A percentile compares a stretch with the other conserved stretches of the same genome.
These are phyloP conservation scores for Coemansia sp. DNA, from an alignment of 192 early-diverging fungal species.

Conservation along the genomic window DNA sequence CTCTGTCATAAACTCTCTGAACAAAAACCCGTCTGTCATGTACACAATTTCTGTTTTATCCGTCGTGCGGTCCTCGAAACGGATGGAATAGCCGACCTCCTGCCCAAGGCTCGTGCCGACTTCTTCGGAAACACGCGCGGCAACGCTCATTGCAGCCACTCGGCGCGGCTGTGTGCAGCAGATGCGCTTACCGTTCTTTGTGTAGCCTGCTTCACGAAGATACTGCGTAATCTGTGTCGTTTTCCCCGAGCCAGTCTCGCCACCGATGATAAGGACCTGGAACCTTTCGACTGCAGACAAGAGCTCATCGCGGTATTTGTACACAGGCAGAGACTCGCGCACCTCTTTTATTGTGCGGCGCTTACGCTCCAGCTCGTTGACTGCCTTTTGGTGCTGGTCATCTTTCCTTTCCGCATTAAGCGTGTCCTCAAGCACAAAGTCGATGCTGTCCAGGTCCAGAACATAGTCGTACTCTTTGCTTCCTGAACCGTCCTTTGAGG, in stretches of 20 bases:
- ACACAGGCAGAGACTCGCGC: conserved; percentile 87
- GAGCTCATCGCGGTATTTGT: conserved; percentile 78
- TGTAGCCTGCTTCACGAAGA: conserved; percentile 92
- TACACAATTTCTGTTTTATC: conserved; percentile 96
- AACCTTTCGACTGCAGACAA: conserved; percentile 80
- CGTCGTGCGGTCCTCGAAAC: conserved; percentile 97
- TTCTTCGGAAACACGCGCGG: conserved; percentile 96
- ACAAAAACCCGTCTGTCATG: conserved; percentile 98
- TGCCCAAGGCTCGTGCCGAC: conserved; percentile 90
- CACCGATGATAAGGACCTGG: conserved; percentile 93
- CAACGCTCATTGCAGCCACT: conserved; percentile 98
- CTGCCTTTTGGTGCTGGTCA: conserved; percentile 58
- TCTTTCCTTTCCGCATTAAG: conserved; percentile 61
- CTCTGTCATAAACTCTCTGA: conserved; percentile 97
- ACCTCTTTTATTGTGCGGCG: conserved; percentile 55
- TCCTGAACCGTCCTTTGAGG: conserved; percentile 49
- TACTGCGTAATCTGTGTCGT: conserved; percentile 99
- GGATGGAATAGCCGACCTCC: conserved; percentile 96
- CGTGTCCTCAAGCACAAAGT: conserved; percentile 83
- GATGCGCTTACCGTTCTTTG: conserved; percentile 81
- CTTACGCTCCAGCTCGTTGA: conserved; percentile 74
- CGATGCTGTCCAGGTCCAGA: conserved; percentile 88
- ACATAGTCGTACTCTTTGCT: conserved; percentile 87
- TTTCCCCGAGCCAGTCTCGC: conserved; percentile 98
- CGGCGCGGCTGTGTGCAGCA: conserved; percentile 98